Conservation (phyloP, 805 yeast species). For the Cyberlindnera maritima region DNA sequence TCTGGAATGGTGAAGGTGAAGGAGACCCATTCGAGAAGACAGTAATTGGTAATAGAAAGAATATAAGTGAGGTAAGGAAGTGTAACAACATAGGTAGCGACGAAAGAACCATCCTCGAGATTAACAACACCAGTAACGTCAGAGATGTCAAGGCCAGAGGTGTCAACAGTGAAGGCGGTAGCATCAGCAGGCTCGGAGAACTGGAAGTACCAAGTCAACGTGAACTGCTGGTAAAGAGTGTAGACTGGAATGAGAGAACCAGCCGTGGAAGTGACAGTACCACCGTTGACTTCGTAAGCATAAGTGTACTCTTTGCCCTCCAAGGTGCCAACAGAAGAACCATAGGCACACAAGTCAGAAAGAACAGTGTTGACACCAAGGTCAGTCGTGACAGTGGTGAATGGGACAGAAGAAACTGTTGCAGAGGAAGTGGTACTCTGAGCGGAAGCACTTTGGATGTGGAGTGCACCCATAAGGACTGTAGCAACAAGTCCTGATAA, state of each 20-base stretch:
- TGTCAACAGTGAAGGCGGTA: constrained; percentile 10
- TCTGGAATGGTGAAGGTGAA: constrained; percentile 8
- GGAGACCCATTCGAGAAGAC: constrained; percentile 7
- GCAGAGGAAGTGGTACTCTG: background rate
- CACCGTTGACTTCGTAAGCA: constrained; percentile 8
- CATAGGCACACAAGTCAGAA: constrained; percentile 5
- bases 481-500: background rate
- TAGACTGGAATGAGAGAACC: background rate
- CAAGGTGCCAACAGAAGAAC: constrained; percentile 2
- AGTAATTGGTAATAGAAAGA: constrained; percentile 2
- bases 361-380: background rate
- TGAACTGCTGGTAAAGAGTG: constrained; percentile 2
- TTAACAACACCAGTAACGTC: constrained; percentile 15
- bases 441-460: background rate
- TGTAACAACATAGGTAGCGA: constrained; percentile 10
- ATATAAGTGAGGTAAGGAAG: constrained; percentile 1
- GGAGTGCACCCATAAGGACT: constrained; percentile 1
- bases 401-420: background rate
- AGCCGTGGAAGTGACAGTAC: constrained; percentile 1
- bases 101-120: constrained; percentile 17
- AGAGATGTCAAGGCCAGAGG: constrained; percentile 6
- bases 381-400: background rate
- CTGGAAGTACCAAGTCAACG: constrained; percentile 20
- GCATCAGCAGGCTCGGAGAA: constrained; percentile 14
- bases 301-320: constrained; percentile 9